Percentiles rank a stretch among this genome's conserved stretches.
These are phyloP conservation scores for Cryptosporidium parvum DNA, from an alignment of 169 alveolate species.

Conservation along the genomic window DNA sequence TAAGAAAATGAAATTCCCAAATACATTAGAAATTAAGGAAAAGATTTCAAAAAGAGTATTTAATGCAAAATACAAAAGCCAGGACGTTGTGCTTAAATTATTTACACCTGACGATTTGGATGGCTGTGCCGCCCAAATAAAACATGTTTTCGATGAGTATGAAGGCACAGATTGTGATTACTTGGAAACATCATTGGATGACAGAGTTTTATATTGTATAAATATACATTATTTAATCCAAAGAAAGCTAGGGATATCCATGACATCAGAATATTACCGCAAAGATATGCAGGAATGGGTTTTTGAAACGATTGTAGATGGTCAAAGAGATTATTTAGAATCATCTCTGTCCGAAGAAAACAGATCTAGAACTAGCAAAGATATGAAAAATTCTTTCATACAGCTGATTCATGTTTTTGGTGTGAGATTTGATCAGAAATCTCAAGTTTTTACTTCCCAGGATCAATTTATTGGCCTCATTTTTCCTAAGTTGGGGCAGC, in stretches of 20 bases:
- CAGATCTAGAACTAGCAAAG: neutral
- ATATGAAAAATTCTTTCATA: slow-evolving; percentile 1
- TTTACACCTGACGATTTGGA: slow-evolving; percentile 43
- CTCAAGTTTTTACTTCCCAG: slow-evolving; percentile 20
- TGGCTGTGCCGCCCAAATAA: slow-evolving; percentile 62
- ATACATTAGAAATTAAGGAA: slow-evolving; percentile 9
- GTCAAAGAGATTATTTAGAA: neutral
- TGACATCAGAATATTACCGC: slow-evolving; percentile 39
- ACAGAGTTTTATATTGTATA: slow-evolving; percentile 28
- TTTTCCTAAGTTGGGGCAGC: slow-evolving; percentile 45
- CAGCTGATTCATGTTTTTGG: slow-evolving; percentile 56
- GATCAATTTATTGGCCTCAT: slow-evolving; percentile 22
- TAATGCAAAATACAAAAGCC: neutral
- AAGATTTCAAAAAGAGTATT: slow-evolving; percentile 54
- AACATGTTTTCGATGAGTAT: slow-evolving; percentile 21
- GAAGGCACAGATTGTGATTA: slow-evolving; percentile 12
- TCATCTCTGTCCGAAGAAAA: neutral
- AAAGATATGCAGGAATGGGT: slow-evolving; percentile 20
- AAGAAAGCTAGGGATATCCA: neutral
- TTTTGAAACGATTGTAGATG: neutral
- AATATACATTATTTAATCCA: slow-evolving; percentile 51
- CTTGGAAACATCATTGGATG: slow-evolving; percentile 31
- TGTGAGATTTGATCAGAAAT: slow-evolving; percentile 30
- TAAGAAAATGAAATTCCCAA: slow-evolving; percentile 17
- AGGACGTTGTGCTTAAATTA: slow-evolving; percentile 33